Evolutionary conservation across 108 stramenopile genomes (phyloP), one percentile per base, ranked within the genome.

Genomic region (Cyclotella distinguenda): DNA sequence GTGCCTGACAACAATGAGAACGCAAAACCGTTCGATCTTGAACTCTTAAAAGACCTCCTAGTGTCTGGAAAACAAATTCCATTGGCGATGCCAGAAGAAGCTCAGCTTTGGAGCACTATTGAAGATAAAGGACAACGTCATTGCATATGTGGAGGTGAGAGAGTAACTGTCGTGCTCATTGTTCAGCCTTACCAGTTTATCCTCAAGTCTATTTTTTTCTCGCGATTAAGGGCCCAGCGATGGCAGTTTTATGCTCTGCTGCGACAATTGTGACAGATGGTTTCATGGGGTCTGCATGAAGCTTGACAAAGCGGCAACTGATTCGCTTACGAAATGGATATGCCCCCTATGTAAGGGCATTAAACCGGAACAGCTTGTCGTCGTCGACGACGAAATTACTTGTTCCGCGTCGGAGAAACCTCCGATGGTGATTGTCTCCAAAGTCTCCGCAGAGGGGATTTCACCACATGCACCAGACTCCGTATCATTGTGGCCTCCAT

Each of bases 241-340:
- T 74, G 96, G 92, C 9, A 65, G 80, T 26, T 84, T 87, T 46
- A 97, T 97, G 96, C 63, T 95, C 6, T 42, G 81, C 52, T 97
- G 96, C 65, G 83, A 89, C 48, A 64, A 60, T 19, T 97, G 96
- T 63, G 79, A 93, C 26, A 68, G 74, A 39, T 94, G 89, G 91
- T 95, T 85, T 69, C 96, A 95, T 70, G 89, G 86, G n/a, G 40
- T 48, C 6, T 97, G 95, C 48, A 81, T 95, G 54, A 78, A 74
- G 46, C 61, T 87, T 28, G 52, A 68, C 26, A 77, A 78, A 65
- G 65, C 57, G 35, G 61, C 66, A 30, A 48, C 73, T 10, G 82
- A 76, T 18, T 36, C 47, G 31, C 38, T 75, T 4, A 57, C 78
- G 18, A 77, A 84, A 36, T 86, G 86, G 87, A 74, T 70, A 43